Evolutionary conservation across 768 basidiomycete genomes (phyloP).

Genomic region (Macrolepiota albuminosa): DNA sequence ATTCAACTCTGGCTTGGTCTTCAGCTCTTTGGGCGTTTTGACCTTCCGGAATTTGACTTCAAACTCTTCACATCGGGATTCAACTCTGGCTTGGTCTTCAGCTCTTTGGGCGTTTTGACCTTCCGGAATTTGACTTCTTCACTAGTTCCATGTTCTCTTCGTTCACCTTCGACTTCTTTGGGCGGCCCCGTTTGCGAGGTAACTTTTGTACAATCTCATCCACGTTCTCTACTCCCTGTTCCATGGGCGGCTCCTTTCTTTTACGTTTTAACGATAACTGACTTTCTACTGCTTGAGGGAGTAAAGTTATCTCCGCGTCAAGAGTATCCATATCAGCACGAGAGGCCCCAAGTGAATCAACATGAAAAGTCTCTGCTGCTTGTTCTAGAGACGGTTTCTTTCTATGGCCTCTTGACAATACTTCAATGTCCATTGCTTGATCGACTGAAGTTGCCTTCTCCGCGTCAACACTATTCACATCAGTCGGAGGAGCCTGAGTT

Average conservation of each 20-base stretch:
- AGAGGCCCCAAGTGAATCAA: neutral
- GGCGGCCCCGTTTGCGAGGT: neutral
- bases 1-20: neutral
- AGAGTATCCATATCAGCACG: neutral
- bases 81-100: neutral
- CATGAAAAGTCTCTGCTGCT: neutral
- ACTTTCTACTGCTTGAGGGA: neutral
- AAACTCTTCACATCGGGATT: neutral
- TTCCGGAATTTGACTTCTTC: neutral
- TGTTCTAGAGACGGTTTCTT: neutral
- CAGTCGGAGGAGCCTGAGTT: neutral
- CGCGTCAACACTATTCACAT: neutral
- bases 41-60: neutral
- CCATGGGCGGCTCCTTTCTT: neutral
- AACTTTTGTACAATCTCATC: neutral
- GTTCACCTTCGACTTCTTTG: neutral
- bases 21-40: conserved; percentile 1
- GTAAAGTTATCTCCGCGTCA: neutral
- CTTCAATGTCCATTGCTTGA: neutral
- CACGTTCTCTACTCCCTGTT: neutral
- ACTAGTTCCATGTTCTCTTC: neutral
- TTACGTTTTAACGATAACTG: neutral
- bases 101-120: conserved; percentile 1
- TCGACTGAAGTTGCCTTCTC: neutral
- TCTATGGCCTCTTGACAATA: neutral